Percentiles rank a stretch among this genome's conserved stretches.
Evolutionary conservation across 345 rosid species (phyloP).

Genomic region (Excoecaria cochinchinensis): DNA sequence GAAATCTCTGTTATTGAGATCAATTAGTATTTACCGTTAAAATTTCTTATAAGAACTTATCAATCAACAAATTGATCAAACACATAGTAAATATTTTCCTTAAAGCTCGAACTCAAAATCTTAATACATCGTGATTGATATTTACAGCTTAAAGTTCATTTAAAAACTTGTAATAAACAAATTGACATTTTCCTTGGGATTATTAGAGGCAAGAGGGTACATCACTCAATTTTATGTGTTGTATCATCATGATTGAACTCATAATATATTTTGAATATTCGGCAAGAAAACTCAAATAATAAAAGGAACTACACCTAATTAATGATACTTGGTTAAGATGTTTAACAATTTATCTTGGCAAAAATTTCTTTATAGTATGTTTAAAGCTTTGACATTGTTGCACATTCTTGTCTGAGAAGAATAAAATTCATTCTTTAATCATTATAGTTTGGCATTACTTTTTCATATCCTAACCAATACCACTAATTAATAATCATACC

Average conservation of each 20-base stretch:
- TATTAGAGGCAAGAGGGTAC: neutral
- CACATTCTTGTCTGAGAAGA: slow-evolving; percentile 4
- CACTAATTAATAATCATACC: neutral
- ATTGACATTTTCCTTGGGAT: too few species aligned
- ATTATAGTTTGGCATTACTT: slow-evolving; percentile 21
- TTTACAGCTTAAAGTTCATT: too few species aligned
- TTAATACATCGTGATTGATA: too few species aligned
- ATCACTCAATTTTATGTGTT: neutral
- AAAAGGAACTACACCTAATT: slow-evolving; percentile 8
- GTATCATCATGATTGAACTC: neutral
- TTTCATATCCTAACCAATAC: slow-evolving; percentile 29
- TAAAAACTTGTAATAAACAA: too few species aligned
- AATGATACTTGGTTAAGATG: neutral
- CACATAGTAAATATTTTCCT: too few species aligned
- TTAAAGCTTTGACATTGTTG: neutral
- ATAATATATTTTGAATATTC: neutral
- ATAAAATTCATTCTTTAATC: slow-evolving; percentile 11
- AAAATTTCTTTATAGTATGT: neutral
- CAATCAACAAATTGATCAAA: too few species aligned
- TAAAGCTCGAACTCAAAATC: too few species aligned
- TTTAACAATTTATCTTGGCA: neutral
- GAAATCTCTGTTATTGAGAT: too few species aligned
- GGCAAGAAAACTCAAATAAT: neutral
- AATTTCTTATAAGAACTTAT: too few species aligned
- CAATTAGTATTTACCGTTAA: too few species aligned